These are phyloP conservation scores for Linnemannia zychae DNA, from an alignment of 192 early-diverging fungal genomes.

Conservation along the genomic window DNA sequence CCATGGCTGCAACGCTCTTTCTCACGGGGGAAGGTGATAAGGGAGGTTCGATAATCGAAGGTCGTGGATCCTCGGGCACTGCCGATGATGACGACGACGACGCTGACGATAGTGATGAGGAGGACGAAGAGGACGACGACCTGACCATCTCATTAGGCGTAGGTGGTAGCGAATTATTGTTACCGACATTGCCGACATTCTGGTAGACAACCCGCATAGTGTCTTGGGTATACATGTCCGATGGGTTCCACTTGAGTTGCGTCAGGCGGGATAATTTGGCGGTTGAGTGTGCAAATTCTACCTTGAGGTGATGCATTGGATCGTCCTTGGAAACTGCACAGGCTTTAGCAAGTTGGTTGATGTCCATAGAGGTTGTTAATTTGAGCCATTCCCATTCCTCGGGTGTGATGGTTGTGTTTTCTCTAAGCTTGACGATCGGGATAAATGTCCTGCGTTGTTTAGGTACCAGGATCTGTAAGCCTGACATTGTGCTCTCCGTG, in stretches of 20 bases:
- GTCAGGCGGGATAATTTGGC: constrained; percentile 33
- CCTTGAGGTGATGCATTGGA: constrained; percentile 50
- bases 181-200: background rate
- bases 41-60: background rate
- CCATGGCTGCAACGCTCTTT: constrained; percentile 37
- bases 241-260: constrained; percentile 47
- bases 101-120: background rate
- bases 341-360: constrained; percentile 21
- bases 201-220: constrained; percentile 37
- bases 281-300: constrained; percentile 39
- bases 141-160: background rate
- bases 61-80: background rate
- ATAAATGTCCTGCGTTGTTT: constrained; percentile 59
- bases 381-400: constrained; percentile 63
- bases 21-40: background rate
- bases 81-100: background rate
- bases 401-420: constrained; percentile 35
- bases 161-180: background rate
- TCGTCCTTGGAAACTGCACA: constrained; percentile 45
- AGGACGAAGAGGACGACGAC: background rate
- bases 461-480: constrained; percentile 60
- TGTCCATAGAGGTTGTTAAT: constrained; percentile 34
- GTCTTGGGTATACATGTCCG: constrained; percentile 49
- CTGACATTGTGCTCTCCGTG: constrained; percentile 60
- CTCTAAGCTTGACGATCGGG: constrained; percentile 57